phyloP scores from a whole-genome alignment of 2,329 filamentous ascomycete species.

The Colletotrichum ledebouriae region DNA sequence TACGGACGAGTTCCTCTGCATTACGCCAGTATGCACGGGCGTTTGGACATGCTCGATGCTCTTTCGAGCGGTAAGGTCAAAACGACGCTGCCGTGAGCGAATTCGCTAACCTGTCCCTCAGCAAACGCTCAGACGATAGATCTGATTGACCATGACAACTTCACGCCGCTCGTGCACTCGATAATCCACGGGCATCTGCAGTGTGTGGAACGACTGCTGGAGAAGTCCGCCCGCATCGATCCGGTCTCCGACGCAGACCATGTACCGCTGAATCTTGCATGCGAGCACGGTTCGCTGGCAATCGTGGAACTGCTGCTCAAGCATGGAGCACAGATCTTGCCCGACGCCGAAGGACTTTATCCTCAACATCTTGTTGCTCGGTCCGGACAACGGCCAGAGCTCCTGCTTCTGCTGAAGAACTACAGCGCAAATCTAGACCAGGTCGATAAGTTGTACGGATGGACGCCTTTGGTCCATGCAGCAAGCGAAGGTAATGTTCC shows the following conservation, averaged over 20 bases:
- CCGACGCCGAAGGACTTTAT: conserved; percentile 95
- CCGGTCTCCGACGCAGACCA: conserved; percentile 90
- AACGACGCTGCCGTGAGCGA: conserved; percentile 1
- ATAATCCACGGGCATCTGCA: conserved; percentile 89
- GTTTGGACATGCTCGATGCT: conserved; percentile 83
- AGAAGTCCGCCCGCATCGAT: conserved; percentile 85
- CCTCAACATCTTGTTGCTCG: conserved; percentile 97
- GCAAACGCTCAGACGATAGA: conserved; percentile 83
- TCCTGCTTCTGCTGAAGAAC: conserved; percentile 83
- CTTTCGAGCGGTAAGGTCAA: conserved; percentile 71
- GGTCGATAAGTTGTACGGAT: conserved; percentile 94
- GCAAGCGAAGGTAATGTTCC: conserved; percentile 95
- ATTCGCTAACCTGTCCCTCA: conserved; percentile 48
- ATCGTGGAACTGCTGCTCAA: conserved; percentile 89
- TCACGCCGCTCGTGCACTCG: conserved; percentile 93
- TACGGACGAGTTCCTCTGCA: conserved; percentile 95
- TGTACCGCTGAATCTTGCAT: conserved; percentile 93
- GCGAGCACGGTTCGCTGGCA: conserved; percentile 88
- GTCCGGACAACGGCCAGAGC: conserved; percentile 83
- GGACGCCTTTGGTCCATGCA: conserved; percentile 96
- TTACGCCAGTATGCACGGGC: conserved; percentile 95
- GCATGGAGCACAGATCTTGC: conserved; percentile 84
- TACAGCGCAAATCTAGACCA: conserved; percentile 94
- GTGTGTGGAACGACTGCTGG: conserved; percentile 84
- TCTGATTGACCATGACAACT: conserved; percentile 94